phyloP scores from a whole-genome alignment of 2,329 filamentous ascomycete genomes.

The Phyllosticta paracitricarpa region DNA sequence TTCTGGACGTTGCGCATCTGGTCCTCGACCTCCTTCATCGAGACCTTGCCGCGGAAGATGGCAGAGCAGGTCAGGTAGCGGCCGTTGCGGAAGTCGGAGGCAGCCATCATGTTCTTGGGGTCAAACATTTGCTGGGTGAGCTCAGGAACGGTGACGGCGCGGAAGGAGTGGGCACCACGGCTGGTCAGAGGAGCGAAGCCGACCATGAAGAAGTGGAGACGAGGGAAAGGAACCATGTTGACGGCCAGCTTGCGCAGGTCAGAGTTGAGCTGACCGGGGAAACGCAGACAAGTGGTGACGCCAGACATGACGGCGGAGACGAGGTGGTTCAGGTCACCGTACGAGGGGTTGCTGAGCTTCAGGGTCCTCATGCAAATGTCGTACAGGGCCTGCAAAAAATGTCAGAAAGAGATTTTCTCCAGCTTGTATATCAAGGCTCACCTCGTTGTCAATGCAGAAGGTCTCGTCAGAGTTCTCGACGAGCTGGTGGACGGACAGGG shows the following conservation, averaged over 20 bases:
- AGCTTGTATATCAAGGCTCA: conserved; percentile 22
- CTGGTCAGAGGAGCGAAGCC: conserved; percentile 98
- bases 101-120: conserved; percentile 99
- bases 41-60: conserved; percentile 99
- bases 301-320: conserved; percentile 99
- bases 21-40: conserved; percentile 99
- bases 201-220: conserved; percentile 99
- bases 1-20: conserved; percentile 99
- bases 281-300: conserved; percentile 96
- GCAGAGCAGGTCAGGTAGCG: conserved; percentile 99
- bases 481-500: conserved; percentile 95
- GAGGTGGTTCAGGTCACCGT: conserved; percentile 98
- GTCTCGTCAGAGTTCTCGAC: conserved; percentile 99
- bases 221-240: conserved; percentile 99
- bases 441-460: conserved; percentile 99
- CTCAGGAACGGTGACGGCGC: conserved; percentile 93
- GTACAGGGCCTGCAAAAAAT: conserved; percentile 63
- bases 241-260: conserved; percentile 98
- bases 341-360: conserved; percentile 97
- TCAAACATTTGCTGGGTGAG: conserved; percentile 99
- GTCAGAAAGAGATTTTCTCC: conserved; percentile 13
- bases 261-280: conserved; percentile 99
- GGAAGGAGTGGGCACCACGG: conserved; percentile 86
- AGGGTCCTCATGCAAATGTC: conserved; percentile 99
- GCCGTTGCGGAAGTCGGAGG: conserved; percentile 98